Conservation (phyloP, 2,329 filamentous ascomycete genomes). For the Stenocarpella maydis region DNA sequence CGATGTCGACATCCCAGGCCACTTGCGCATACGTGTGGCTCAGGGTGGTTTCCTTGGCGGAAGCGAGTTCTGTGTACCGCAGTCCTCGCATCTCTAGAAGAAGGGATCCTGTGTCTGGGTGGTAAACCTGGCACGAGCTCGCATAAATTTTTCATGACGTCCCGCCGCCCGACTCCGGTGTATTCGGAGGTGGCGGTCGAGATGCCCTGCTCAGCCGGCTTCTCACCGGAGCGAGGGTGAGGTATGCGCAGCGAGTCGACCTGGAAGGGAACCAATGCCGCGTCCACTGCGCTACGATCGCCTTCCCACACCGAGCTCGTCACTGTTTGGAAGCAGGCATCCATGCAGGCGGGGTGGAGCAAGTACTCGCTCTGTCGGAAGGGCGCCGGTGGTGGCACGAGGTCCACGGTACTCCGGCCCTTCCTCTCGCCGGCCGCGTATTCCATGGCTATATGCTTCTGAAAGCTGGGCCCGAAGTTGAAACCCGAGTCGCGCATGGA, state of each 20-base stretch:
- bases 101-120: background rate
- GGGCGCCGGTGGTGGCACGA: background rate
- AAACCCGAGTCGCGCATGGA: background rate
- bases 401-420: background rate
- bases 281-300: background rate
- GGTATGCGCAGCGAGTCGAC: background rate
- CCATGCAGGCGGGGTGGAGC: slow-evolving; percentile 5
- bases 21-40: no score
- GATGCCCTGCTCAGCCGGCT: background rate
- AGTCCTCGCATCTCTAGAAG: background rate
- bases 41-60: no score
- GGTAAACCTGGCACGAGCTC: background rate
- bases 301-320: background rate
- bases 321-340: background rate
- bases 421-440: background rate
- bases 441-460: background rate
- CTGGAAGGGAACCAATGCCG: background rate
- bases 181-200: background rate
- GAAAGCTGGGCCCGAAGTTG: slow-evolving; percentile 8
- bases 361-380: background rate
- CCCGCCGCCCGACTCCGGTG: background rate
- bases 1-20: no score
- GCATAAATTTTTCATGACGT: background rate
- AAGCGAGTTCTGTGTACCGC: background rate
- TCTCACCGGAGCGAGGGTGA: background rate